Evolutionary conservation across 2,329 filamentous ascomycete genomes (phyloP).

Genomic region (Penicillium sp.): DNA sequence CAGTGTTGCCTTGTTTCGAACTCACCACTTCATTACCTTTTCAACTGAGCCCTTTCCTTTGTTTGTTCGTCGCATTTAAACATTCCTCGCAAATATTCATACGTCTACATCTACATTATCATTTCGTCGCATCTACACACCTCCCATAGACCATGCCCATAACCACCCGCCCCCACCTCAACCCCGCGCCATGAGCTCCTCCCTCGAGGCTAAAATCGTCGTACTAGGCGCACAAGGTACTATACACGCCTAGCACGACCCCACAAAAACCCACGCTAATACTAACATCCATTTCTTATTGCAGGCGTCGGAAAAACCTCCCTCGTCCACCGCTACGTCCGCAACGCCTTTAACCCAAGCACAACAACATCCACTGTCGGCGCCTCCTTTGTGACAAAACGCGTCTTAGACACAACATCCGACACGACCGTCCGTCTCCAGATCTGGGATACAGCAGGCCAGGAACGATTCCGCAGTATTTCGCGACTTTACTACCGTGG

Average conservation of each 20-base stretch:
- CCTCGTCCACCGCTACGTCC: slow-evolving; percentile 52
- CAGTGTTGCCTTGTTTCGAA: not conserved
- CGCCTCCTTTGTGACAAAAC: slow-evolving; percentile 77
- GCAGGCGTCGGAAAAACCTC: slow-evolving; percentile 55
- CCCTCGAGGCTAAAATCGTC: slow-evolving; percentile 55
- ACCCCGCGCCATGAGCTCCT: slow-evolving; percentile 46
- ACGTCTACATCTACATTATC: not conserved
- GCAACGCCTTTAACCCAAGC: slow-evolving; percentile 45
- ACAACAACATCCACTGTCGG: slow-evolving; percentile 67
- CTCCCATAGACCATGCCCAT: slow-evolving; percentile 32
- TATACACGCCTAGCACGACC: not conserved
- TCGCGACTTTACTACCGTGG: slow-evolving; percentile 95
- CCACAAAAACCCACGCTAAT: not conserved
- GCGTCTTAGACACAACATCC: slow-evolving; percentile 77
- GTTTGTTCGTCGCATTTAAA: not conserved
- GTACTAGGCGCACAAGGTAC: slow-evolving; percentile 53
- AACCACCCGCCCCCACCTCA: slow-evolving; percentile 25
- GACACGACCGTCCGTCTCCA: slow-evolving; percentile 87
- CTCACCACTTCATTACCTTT: not conserved
- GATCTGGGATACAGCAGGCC: slow-evolving; percentile 95
- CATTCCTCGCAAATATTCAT: not conserved
- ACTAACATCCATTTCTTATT: no score
- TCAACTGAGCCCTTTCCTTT: not conserved
- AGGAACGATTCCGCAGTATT: slow-evolving; percentile 93
- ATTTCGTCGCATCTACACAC: not conserved